Conservation (phyloP, 805 yeast species). For the Wickerhamomyces ciferrii region DNA sequence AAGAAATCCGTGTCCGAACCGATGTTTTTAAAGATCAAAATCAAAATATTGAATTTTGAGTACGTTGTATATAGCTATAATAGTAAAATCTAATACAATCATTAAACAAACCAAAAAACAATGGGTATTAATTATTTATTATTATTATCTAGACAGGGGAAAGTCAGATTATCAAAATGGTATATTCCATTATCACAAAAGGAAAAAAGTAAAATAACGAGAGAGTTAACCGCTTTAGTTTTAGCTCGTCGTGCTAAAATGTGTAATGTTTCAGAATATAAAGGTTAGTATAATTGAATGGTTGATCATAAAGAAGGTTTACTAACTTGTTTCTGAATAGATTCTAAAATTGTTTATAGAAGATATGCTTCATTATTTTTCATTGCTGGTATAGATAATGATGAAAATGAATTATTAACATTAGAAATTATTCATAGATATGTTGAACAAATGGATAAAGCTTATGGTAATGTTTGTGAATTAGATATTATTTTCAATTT, state of each 20-base stretch:
- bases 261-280: slow-evolving; percentile 91
- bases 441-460: slow-evolving; percentile 95
- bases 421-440: slow-evolving; percentile 86
- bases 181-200: slow-evolving; percentile 77
- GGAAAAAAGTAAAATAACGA: slow-evolving; percentile 77
- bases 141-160: slow-evolving; percentile 89
- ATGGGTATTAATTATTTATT: slow-evolving; percentile 81
- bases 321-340: slow-evolving; percentile 25
- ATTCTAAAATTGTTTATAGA: slow-evolving; percentile 80
- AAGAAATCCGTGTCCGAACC: too few relatives aligned
- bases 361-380: slow-evolving; percentile 92
- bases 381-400: slow-evolving; percentile 76
- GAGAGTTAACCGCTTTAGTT: slow-evolving; percentile 83
- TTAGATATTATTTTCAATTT: slow-evolving; percentile 95
- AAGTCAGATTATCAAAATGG: slow-evolving; percentile 92
- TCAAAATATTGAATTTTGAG: too few relatives aligned
- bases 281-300: slow-evolving; percentile 23
- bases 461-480: slow-evolving; percentile 95
- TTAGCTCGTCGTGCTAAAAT: slow-evolving; percentile 84
- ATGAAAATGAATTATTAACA: slow-evolving; percentile 82
- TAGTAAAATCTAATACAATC: too few relatives aligned
- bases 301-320: slow-evolving; percentile 1
- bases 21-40: background rate
- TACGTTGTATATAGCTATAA: too few relatives aligned
- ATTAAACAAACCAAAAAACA: too few relatives aligned